Conservation (phyloP, 140 eudicot genomes). For the Senecio squalidus region DNA sequence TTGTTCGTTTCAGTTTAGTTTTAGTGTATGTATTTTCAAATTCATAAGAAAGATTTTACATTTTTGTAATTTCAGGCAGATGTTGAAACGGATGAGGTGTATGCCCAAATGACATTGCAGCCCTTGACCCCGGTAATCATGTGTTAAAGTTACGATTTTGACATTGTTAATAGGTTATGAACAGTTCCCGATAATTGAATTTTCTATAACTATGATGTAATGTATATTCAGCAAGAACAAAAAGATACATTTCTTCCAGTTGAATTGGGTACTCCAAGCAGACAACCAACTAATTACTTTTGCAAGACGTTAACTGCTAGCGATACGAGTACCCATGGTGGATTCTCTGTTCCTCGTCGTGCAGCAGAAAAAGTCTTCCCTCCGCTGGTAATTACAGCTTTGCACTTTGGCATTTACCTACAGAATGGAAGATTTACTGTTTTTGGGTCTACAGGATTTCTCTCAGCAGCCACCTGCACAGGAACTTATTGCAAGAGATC, state of each 20-base stretch:
- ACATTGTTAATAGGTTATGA: not conserved
- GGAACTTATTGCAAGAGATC: slow-evolving; percentile 95
- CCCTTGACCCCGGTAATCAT: slow-evolving; percentile 78
- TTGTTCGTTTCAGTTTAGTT: not conserved
- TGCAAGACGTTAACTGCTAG: slow-evolving; percentile 98
- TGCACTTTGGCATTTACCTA: not conserved
- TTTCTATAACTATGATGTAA: not conserved
- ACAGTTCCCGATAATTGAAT: not conserved
- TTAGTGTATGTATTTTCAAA: not conserved
- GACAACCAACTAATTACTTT: slow-evolving; percentile 93
- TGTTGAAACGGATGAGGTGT: slow-evolving; percentile 97
- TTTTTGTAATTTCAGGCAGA: slow-evolving; percentile 72
- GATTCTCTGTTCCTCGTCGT: slow-evolving; percentile 99
- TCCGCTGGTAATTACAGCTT: slow-evolving; percentile 51
- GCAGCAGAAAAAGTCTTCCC: slow-evolving; percentile 99
- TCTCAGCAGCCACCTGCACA: slow-evolving; percentile 96
- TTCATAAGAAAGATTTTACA: slow-evolving; percentile 1
- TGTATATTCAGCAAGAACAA: slow-evolving; percentile 73
- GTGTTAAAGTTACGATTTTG: not conserved
- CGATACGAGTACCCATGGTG: slow-evolving; percentile 98
- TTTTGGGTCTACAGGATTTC: slow-evolving; percentile 55
- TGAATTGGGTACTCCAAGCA: slow-evolving; percentile 85
- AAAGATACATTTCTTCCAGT: slow-evolving; percentile 94
- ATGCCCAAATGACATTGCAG: slow-evolving; percentile 98
- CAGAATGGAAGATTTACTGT: not conserved